These are phyloP conservation scores for Hypseocharis bilobata DNA, from an alignment of 441 rosid genomes.

Conservation along the genomic window DNA sequence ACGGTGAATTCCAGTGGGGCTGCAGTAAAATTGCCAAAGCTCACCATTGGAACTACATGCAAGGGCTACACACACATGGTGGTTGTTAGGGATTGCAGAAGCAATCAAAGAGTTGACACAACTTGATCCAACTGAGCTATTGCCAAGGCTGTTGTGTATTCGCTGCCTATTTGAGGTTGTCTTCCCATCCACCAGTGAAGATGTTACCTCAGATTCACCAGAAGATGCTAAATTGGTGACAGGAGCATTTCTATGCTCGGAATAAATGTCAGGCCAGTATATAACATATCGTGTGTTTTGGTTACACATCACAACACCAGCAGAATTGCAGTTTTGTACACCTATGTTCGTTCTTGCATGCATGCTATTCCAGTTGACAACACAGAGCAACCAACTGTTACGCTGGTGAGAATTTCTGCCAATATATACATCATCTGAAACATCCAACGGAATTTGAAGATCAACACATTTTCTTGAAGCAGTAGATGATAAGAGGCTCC, in stretches of 20 bases:
- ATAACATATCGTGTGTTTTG: constrained; percentile 47
- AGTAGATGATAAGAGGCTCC: constrained; percentile 55
- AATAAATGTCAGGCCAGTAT: constrained; percentile 67
- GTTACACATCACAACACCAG: constrained; percentile 57
- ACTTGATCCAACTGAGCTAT: constrained; percentile 28
- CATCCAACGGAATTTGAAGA: constrained; percentile 52
- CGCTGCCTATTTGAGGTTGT: constrained; percentile 26
- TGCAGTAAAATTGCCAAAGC: constrained; percentile 70
- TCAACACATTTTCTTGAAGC: constrained; percentile 45
- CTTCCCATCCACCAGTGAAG: constrained; percentile 37
- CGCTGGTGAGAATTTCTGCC: constrained; percentile 26
- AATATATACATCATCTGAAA: constrained; percentile 28
- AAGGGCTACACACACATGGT: constrained; percentile 53
- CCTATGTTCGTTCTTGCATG: constrained; percentile 28
- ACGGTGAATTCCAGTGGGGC: constrained; percentile 38
- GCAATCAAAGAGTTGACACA: constrained; percentile 62
- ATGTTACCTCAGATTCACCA: constrained; percentile 34
- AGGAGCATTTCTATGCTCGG: constrained; percentile 37
- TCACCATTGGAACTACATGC: constrained; percentile 64
- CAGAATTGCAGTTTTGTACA: constrained; percentile 31
- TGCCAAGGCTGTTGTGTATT: constrained; percentile 29
- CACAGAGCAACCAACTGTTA: constrained; percentile 52
- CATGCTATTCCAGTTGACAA: constrained; percentile 53
- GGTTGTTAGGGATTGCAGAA: constrained; percentile 32
- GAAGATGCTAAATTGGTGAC: constrained; percentile 33